Conservation (phyloP, 2,329 filamentous ascomycete genomes). For the Dothistroma pini region DNA sequence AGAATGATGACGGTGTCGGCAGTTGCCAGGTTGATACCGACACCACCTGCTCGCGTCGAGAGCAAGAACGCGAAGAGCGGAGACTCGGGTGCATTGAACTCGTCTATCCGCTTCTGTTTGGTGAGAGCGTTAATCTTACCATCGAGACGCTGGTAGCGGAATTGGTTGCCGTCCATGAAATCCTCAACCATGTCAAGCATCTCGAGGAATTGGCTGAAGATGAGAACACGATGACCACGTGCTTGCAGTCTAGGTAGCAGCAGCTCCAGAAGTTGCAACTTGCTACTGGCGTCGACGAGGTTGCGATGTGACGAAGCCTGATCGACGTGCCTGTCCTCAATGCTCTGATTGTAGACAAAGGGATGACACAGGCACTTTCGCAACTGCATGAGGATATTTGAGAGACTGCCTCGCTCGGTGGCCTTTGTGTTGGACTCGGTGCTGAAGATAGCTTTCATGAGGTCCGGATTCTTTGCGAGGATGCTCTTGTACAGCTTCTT, state of each 20-base stretch:
- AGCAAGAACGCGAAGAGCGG: slow-evolving; percentile 84
- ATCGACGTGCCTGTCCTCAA: slow-evolving; percentile 74
- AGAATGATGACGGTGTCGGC: slow-evolving; percentile 98
- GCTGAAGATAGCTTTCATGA: slow-evolving; percentile 83
- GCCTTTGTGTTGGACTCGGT: slow-evolving; percentile 57
- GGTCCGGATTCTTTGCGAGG: slow-evolving; percentile 79
- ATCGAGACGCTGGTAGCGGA: slow-evolving; percentile 76
- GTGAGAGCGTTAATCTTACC: slow-evolving; percentile 76
- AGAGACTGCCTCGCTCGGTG: slow-evolving; percentile 73
- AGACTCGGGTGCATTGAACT: slow-evolving; percentile 83
- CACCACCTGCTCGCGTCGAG: slow-evolving; percentile 90
- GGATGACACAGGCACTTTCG: slow-evolving; percentile 94
- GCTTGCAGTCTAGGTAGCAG: slow-evolving; percentile 85
- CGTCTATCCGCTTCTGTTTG: slow-evolving; percentile 92
- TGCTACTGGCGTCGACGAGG: slow-evolving; percentile 85
- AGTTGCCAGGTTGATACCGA: slow-evolving; percentile 95
- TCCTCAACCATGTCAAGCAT: slow-evolving; percentile 89
- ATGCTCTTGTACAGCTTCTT: slow-evolving; percentile 95
- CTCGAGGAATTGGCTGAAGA: slow-evolving; percentile 92
- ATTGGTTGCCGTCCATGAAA: slow-evolving; percentile 72
- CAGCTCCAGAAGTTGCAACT: slow-evolving; percentile 76
- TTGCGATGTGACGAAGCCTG: slow-evolving; percentile 66
- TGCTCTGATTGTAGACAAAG: slow-evolving; percentile 85
- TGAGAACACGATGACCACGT: slow-evolving; percentile 81
- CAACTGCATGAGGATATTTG: slow-evolving; percentile 93